Conservation (phyloP, 176 grass and related monocot genomes). For the Chloris gayana region DNA sequence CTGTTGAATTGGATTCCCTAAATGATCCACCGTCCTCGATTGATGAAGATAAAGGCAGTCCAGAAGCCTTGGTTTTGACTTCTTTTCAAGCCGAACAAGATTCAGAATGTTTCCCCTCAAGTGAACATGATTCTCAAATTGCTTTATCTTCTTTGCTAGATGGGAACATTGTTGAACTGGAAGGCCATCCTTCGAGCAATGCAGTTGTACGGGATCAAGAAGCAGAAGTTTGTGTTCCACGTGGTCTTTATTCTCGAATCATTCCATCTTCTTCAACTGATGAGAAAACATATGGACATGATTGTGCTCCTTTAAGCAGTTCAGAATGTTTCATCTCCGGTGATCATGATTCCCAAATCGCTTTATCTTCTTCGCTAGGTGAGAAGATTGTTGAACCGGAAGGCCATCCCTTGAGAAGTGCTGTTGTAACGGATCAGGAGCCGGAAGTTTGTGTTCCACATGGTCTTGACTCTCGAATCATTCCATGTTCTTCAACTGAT, state of each 20-base stretch:
- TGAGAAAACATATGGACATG: conserved; percentile 27
- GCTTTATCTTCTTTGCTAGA: conserved; percentile 22
- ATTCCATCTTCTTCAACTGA: conserved; percentile 24
- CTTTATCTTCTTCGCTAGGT: conserved; percentile 25
- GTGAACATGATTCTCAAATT: conserved; percentile 32
- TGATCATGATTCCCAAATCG: conserved; percentile 31
- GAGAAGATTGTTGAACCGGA: conserved; percentile 41
- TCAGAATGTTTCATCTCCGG: conserved; percentile 16
- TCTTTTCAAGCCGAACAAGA: conserved; percentile 24
- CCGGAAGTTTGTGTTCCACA: conserved; percentile 36
- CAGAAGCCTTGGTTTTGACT: conserved; percentile 23
- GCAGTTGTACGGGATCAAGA: conserved; percentile 5
- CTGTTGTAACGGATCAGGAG: conserved; percentile 6
- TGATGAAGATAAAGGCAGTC: conserved; percentile 5
- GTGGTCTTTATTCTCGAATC: conserved; percentile 32
- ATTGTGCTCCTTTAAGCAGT: conserved; percentile 7
- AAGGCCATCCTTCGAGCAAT: conserved; percentile 20
- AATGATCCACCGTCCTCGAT: conserved; percentile 15
- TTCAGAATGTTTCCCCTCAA: conserved; percentile 15
- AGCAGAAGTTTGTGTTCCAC: conserved; percentile 36
- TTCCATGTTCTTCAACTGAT: conserved; percentile 26
- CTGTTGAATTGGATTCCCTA: conserved; percentile 20
- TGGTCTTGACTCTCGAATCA: conserved; percentile 29
- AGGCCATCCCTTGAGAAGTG: conserved; percentile 16
- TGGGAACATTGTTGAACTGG: conserved; percentile 40